Evolutionary conservation across 306 rosid species (phyloP).

Genomic region (Luffa acutangula): DNA sequence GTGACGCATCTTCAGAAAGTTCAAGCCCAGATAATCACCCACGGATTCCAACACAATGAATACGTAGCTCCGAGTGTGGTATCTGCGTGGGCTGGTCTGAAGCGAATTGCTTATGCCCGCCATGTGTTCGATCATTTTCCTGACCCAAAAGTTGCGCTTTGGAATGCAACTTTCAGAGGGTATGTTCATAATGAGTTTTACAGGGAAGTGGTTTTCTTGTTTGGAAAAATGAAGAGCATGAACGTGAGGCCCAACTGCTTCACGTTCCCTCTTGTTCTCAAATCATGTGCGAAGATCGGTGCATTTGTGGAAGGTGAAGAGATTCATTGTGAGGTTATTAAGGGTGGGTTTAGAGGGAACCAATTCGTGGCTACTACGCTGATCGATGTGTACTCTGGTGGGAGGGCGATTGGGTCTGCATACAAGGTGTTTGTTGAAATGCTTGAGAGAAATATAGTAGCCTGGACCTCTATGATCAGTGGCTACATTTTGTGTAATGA

Average conservation of each 20-base stretch:
- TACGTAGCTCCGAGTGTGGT: slow-evolving; percentile 40
- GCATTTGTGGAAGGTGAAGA: slow-evolving; percentile 48
- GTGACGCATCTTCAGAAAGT: slow-evolving; percentile 30
- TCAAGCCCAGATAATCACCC: slow-evolving; percentile 36
- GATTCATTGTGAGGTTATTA: slow-evolving; percentile 43
- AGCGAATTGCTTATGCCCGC: slow-evolving; percentile 33
- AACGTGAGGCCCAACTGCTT: slow-evolving; percentile 40
- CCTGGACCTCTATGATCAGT: slow-evolving; percentile 61
- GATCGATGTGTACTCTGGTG: slow-evolving; percentile 47
- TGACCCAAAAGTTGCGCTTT: slow-evolving; percentile 35
- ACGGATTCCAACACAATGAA: slow-evolving; percentile 37
- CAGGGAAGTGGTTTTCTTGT: slow-evolving; percentile 35
- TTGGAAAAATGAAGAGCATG: slow-evolving; percentile 27
- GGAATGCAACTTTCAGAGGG: slow-evolving; percentile 60
- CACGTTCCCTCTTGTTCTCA: slow-evolving; percentile 52
- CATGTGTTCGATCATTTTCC: slow-evolving; percentile 42
- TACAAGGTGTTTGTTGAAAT: slow-evolving; percentile 54
- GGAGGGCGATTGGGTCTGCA: slow-evolving; percentile 37
- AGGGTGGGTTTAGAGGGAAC: slow-evolving; percentile 43
- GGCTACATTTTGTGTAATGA: slow-evolving; percentile 38
- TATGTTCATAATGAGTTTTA: slow-evolving; percentile 22
- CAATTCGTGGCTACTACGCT: slow-evolving; percentile 39
- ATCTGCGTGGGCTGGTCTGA: slow-evolving; percentile 23
- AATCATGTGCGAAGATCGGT: slow-evolving; percentile 35
- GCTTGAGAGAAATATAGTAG: slow-evolving; percentile 54